These are phyloP conservation scores for Candida freyschussii DNA, from an alignment of 1,139 yeast species.

Conservation along the genomic window DNA sequence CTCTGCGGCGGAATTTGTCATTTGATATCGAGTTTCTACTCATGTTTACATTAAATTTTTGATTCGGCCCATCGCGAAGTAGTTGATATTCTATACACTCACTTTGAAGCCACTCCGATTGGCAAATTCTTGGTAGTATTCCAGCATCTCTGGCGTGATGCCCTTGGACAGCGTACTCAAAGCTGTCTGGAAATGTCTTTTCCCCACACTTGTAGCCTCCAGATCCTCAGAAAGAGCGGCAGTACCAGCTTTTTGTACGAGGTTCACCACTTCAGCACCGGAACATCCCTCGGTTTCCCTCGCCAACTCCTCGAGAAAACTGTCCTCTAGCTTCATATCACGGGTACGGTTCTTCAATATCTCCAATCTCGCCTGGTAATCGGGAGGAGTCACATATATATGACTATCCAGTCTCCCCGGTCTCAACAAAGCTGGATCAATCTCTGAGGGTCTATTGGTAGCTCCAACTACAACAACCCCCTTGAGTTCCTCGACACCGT, in stretches of 20 bases:
- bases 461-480: constrained; percentile 95
- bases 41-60: not conserved
- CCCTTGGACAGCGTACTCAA: constrained; percentile 63
- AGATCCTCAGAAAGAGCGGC: constrained; percentile 81
- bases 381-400: constrained; percentile 90
- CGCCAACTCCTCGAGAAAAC: constrained; percentile 53
- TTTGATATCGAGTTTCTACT: not conserved
- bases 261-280: constrained; percentile 89
- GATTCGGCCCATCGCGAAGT: not conserved
- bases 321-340: constrained; percentile 45
- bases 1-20: not conserved
- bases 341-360: constrained; percentile 65
- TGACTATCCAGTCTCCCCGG: constrained; percentile 95
- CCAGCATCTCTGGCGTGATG: constrained; percentile 79
- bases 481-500: constrained; percentile 90
- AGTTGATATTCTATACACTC: not conserved
- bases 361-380: constrained; percentile 67
- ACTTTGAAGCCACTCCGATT: constrained; percentile 16
- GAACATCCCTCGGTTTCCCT: constrained; percentile 78
- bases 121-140: constrained; percentile 67
- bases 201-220: constrained; percentile 47
- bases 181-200: constrained; percentile 70
- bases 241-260: constrained; percentile 94
- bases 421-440: constrained; percentile 85
- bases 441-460: constrained; percentile 88